A percentile compares a stretch with the other conserved stretches of the same genome.
Evolutionary conservation across 2,329 filamentous ascomycete species (phyloP).

Genomic region (Colletotrichum sp.): DNA sequence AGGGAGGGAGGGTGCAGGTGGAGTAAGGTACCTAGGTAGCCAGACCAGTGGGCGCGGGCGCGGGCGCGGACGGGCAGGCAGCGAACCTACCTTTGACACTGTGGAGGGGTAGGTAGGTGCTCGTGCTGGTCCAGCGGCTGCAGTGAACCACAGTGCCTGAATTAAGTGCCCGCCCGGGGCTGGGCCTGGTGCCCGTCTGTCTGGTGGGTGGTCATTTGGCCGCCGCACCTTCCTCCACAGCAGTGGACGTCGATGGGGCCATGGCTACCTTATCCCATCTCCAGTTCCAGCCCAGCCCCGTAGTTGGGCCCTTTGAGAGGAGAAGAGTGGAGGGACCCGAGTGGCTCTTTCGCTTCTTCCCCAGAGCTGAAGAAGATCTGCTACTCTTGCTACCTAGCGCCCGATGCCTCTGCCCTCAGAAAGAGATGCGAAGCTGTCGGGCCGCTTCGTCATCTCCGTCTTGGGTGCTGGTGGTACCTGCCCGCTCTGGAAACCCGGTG

Average conservation of each 20-base stretch:
- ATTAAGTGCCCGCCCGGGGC: not conserved
- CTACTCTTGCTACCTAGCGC: not conserved
- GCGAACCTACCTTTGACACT: not conserved
- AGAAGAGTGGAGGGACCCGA: not conserved
- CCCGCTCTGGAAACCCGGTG: constrained; percentile 9
- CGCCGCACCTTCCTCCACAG: not conserved
- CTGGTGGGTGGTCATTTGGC: not conserved
- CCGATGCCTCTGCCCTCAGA: not conserved
- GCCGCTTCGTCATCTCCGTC: constrained; percentile 9
- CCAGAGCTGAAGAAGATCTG: not conserved
- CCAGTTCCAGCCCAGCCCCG: constrained; percentile 3
- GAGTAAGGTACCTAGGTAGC: not conserved
- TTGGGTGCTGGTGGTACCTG: constrained; percentile 6
- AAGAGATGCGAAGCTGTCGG: not conserved
- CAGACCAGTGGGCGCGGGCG: not conserved
- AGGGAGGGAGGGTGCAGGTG: not conserved
- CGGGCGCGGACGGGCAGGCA: not conserved
- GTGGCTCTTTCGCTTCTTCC: not conserved
- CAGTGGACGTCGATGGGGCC: not conserved
- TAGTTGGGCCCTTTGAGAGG: not conserved
- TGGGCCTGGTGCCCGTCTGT: not conserved
- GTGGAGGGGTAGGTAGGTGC: constrained; percentile 4
- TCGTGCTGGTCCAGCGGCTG: not conserved
- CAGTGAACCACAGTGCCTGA: not conserved
- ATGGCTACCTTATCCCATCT: not conserved